These are phyloP conservation scores for Paramecium pentaurelia DNA, from an alignment of 73 alveolate genomes.

Conservation along the genomic window DNA sequence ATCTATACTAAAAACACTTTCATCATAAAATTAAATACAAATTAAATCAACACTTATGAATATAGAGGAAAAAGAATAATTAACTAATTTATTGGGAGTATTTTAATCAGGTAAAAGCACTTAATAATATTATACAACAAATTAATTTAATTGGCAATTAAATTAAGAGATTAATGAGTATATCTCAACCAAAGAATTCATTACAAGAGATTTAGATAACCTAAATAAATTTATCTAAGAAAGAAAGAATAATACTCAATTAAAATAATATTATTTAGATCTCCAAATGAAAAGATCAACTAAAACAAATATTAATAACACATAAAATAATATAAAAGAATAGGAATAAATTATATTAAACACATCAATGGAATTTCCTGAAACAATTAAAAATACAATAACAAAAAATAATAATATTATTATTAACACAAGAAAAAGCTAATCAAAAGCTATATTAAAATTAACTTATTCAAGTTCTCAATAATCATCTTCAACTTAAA, in stretches of 20 bases:
- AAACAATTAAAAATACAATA: not conserved
- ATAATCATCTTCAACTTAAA: not conserved
- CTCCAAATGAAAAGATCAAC: not conserved
- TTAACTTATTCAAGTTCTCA: not conserved
- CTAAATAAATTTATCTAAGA: not conserved
- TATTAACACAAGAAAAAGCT: not conserved
- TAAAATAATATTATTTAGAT: not conserved
- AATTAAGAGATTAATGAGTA: not conserved
- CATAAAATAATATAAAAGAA: not conserved
- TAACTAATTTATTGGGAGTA: not conserved
- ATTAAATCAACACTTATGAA: not conserved
- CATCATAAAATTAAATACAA: not conserved
- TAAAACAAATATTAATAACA: not conserved
- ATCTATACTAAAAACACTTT: not conserved
- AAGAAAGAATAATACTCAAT: not conserved
- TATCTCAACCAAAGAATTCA: not conserved
- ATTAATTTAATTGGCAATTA: not conserved
- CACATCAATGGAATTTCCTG: not conserved
- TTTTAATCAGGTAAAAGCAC: not conserved
- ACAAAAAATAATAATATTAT: not conserved
- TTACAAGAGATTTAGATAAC: not conserved
- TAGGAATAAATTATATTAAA: not conserved
- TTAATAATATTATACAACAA: not conserved
- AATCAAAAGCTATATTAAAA: not conserved
- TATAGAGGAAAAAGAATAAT: not conserved